Percentiles rank a stretch among this genome's conserved stretches.
Evolutionary conservation across 2,329 filamentous ascomycete genomes (phyloP).

Genomic region (Talaromyces sp.): DNA sequence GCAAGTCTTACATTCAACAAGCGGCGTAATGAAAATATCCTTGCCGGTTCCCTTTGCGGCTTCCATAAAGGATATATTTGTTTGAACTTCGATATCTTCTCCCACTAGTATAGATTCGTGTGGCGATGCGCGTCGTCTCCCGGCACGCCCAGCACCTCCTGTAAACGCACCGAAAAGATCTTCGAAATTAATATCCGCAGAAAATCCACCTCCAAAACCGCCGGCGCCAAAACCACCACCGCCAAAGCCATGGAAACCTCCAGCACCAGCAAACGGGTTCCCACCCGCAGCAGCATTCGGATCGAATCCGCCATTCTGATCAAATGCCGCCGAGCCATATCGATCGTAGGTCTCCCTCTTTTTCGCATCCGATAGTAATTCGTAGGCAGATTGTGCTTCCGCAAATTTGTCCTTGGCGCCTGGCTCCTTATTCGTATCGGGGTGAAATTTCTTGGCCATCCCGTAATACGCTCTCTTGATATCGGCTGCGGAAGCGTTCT

Average conservation of each 20-base stretch:
- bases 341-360: conserved; percentile 91
- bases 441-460: conserved; percentile 94
- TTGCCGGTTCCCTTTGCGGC: conserved; percentile 86
- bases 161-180: conserved; percentile 89
- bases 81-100: conserved; percentile 91
- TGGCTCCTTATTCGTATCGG: conserved; percentile 94
- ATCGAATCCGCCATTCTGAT: conserved; percentile 68
- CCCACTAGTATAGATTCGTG: conserved; percentile 80
- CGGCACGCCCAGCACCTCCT: conserved; percentile 50
- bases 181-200: conserved; percentile 87
- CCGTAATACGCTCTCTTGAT: conserved; percentile 99
- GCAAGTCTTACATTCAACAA: conserved; percentile 77
- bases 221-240: conserved; percentile 25
- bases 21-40: conserved; percentile 78
- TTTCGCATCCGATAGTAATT: conserved; percentile 84
- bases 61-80: conserved; percentile 91
- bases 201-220: conserved; percentile 61
- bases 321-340: conserved; percentile 75
- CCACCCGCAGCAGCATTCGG: conserved; percentile 55
- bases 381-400: conserved; percentile 90
- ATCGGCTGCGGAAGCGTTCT: conserved; percentile 72
- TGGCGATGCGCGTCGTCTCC: conserved; percentile 52
- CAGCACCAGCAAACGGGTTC: conserved; percentile 54
- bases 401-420: conserved; percentile 91
- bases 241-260: conserved; percentile 57